Percentiles rank a stretch among this genome's conserved stretches.
phyloP scores from a whole-genome alignment of 495 filamentous ascomycete genomes.

The Apiosordaria backusii region DNA sequence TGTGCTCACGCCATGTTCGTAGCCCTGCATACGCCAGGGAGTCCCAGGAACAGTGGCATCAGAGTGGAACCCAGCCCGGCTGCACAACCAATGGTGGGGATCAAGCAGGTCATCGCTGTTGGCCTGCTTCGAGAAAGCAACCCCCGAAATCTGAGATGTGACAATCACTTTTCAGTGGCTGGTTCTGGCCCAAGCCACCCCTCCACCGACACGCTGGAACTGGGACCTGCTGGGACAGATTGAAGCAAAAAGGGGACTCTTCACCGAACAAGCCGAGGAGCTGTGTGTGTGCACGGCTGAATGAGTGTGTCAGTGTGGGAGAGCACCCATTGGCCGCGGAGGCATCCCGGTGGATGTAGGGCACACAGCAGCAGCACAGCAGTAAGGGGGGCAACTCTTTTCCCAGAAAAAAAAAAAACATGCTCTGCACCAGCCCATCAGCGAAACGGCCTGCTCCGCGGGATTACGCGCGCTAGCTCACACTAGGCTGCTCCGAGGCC shows the following conservation, averaged over 20 bases:
- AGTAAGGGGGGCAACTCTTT: background rate
- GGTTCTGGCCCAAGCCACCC: background rate
- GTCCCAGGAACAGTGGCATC: background rate
- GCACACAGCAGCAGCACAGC: background rate
- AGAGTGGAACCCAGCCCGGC: background rate
- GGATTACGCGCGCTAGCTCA: background rate
- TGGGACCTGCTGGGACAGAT: background rate
- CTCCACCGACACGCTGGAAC: background rate
- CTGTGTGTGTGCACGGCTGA: no score
- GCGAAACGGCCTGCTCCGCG: background rate
- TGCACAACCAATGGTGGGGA: conserved; percentile 12
- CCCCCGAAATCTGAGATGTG: conserved; percentile 11
- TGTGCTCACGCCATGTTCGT: conserved; percentile 14
- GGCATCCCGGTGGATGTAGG: background rate
- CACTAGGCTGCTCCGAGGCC: background rate
- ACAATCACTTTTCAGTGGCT: conserved; percentile 7
- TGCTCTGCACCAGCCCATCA: background rate
- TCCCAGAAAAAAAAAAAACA: no score
- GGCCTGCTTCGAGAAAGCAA: conserved; percentile 1
- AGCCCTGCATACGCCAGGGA: conserved; percentile 13
- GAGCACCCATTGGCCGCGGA: background rate
- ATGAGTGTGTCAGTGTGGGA: no score
- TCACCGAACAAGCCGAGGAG: background rate
- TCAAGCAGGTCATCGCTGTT: conserved; percentile 8
- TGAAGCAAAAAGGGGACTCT: background rate